Base-by-base conservation (phyloP, 1,284 basidiomycete genomes). In the Puccinia novopanici region DNA sequence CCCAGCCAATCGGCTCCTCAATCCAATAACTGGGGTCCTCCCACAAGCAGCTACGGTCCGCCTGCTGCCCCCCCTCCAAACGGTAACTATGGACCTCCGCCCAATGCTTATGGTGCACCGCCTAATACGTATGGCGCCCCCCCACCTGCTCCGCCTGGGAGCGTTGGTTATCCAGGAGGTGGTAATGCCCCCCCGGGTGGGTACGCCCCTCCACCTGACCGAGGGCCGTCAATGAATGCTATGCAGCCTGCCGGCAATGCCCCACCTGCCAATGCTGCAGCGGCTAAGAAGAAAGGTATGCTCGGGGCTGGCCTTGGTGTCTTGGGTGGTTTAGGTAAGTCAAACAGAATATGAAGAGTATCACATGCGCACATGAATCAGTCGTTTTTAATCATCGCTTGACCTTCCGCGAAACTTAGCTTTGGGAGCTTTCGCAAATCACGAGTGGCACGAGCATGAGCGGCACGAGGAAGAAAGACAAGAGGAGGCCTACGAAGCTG, bases 401-500 rank as follows among this genome's bases (percentile, higher is more conserved):
- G 40, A 50, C 27, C 42, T 19, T 45, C 15, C 5, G 12, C 13
- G 50, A 17, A 70, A 50, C 17, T 12, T 57, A 78, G 76, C 67
- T 17, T 54, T 78, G 48, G 76, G 76, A 27, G 65, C 76, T 45
- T 71, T 78, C n/a, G 76, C 67, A 6, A 68, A 65, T 24, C 65
- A 78, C 55, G 76, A 78, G 59, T 78, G 65, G 76, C 63, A 59
- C 22, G 30, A 68, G 59, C 65, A 71, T 59, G 76, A 78, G 40
- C 45, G 55, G 17, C 63, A 54, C 30, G 59, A 67, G 17, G 75
- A 77, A 48, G 65, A 78, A 30, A 54, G 65, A 48, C 63, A 78
- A 61, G 76, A 78, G 48, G 76, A 71, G n/a, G 65, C 65, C 8
- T 71, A 78, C 40, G 76, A 78, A 71, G 76, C 63, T 24, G 74